These are phyloP conservation scores for Tuber indicum DNA, from an alignment of 495 filamentous ascomycete genomes.

Conservation along the genomic window DNA sequence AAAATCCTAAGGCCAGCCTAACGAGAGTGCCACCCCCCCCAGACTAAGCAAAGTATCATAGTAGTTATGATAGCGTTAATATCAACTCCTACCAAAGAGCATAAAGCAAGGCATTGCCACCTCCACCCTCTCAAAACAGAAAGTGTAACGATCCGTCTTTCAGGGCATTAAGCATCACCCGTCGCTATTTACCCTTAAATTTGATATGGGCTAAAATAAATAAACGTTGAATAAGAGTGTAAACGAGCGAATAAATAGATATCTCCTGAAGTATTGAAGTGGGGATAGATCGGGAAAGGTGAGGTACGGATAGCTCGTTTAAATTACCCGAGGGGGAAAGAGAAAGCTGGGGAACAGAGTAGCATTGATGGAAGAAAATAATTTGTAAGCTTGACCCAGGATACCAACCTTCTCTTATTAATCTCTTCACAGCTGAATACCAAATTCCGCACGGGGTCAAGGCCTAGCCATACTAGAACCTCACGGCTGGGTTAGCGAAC, in stretches of 20 bases:
- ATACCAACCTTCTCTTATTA: neutral
- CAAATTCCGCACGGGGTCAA: no score
- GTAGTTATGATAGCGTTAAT: neutral
- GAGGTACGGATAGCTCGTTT: neutral
- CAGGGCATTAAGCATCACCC: neutral
- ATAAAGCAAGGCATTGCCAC: neutral
- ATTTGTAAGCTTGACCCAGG: neutral
- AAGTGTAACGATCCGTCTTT: neutral
- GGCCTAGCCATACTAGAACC: neutral
- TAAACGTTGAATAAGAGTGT: neutral
- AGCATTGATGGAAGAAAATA: neutral
- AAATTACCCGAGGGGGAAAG: neutral
- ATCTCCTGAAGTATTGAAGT: neutral
- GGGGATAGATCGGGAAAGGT: neutral
- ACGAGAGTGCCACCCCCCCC: neutral
- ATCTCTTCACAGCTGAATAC: neutral
- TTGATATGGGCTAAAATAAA: neutral
- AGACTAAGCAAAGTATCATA: neutral
- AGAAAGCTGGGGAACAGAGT: neutral
- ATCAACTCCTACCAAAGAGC: neutral
- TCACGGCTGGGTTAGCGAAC: neutral
- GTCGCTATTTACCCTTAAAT: neutral
- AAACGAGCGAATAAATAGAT: neutral
- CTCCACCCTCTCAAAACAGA: neutral
- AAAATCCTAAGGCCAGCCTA: neutral